These are phyloP conservation scores for Choiromyces venosus DNA, from an alignment of 495 filamentous ascomycete species.

Conservation along the genomic window DNA sequence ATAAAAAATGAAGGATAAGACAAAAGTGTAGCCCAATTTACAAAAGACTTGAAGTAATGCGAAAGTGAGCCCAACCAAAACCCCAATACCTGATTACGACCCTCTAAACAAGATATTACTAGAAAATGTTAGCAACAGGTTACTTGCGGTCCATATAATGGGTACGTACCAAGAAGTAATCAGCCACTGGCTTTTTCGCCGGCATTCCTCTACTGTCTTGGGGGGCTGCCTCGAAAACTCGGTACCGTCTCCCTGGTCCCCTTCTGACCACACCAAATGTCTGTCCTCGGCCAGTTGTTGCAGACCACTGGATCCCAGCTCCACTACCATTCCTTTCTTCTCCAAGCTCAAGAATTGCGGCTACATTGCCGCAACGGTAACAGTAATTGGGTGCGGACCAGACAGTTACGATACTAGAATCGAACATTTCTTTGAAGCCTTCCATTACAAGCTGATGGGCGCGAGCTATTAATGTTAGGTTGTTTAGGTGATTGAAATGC, in stretches of 20 bases:
- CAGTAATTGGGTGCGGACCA: slow-evolving; percentile 98
- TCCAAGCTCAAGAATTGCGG: slow-evolving; percentile 84
- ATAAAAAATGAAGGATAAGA: not conserved
- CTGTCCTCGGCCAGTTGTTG: slow-evolving; percentile 25
- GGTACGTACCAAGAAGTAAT: slow-evolving; percentile 70
- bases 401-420: slow-evolving; percentile 87
- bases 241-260: slow-evolving; percentile 83
- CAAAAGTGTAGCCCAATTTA: not conserved
- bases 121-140: not conserved
- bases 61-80: not conserved
- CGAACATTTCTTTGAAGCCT: slow-evolving; percentile 99
- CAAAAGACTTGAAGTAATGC: not conserved
- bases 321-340: slow-evolving; percentile 60
- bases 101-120: not conserved
- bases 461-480: slow-evolving; percentile 82
- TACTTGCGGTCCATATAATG: not conserved
- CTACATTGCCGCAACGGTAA: slow-evolving; percentile 95
- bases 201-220: slow-evolving; percentile 97
- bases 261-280: slow-evolving; percentile 47
- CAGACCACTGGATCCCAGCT: slow-evolving; percentile 26
- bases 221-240: slow-evolving; percentile 94
- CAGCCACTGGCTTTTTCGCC: slow-evolving; percentile 94
- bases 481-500: slow-evolving; percentile 87
- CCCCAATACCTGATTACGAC: not conserved
- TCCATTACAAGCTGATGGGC: slow-evolving; percentile 99